A percentile compares a stretch with the other conserved stretches of the same genome.
These are phyloP conservation scores for Coemansia interrupta DNA, from an alignment of 192 early-diverging fungal species.

Conservation along the genomic window DNA sequence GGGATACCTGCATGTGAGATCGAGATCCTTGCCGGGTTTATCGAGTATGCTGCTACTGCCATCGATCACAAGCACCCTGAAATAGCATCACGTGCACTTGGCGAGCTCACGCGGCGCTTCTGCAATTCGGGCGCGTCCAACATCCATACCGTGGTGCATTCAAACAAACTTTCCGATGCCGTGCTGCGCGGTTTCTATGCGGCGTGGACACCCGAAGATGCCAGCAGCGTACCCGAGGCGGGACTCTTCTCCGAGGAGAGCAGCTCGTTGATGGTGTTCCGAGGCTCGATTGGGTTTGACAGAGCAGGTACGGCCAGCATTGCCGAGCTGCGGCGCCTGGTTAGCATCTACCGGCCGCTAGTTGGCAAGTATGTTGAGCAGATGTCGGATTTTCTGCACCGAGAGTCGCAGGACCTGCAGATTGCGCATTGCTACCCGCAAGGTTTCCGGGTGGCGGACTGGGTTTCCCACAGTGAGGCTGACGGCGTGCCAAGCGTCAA, in stretches of 20 bases:
- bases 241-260: constrained; percentile 1
- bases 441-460: constrained; percentile 76
- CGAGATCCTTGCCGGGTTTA: constrained; percentile 10
- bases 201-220: not conserved
- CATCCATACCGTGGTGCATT: not conserved
- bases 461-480: constrained; percentile 46
- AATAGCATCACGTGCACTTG: not conserved
- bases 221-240: not conserved
- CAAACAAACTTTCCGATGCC: not conserved
- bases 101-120: not conserved
- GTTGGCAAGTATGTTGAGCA: constrained; percentile 64
- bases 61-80: not conserved
- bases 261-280: constrained; percentile 72
- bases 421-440: constrained; percentile 62
- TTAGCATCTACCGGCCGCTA: constrained; percentile 63
- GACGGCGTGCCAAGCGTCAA: constrained; percentile 60
- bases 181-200: constrained; percentile 1
- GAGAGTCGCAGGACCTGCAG: constrained; percentile 55
- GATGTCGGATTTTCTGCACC: constrained; percentile 63
- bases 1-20: not conserved
- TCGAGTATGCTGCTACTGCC: constrained; percentile 6
- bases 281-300: constrained; percentile 80
- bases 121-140: not conserved
- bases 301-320: constrained; percentile 60
- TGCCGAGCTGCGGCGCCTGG: constrained; percentile 66